Evolutionary conservation across 768 basidiomycete genomes (phyloP).

Genomic region (Collybia sordida): DNA sequence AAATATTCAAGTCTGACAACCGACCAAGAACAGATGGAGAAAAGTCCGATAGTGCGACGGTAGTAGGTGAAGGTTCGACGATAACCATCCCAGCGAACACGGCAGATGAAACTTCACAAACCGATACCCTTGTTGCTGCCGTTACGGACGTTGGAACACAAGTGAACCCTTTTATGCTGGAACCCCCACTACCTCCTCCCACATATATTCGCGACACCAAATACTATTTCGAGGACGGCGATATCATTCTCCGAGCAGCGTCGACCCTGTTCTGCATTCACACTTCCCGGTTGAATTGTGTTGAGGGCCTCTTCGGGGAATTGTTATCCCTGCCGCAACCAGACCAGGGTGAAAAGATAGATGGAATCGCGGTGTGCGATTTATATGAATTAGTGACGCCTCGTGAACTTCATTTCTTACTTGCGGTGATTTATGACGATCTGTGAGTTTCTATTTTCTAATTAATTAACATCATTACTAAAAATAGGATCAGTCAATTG

Average conservation of each 20-base stretch:
- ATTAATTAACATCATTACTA: not conserved
- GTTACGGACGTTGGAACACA: not conserved
- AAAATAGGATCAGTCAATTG: not conserved
- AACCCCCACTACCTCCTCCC: not conserved
- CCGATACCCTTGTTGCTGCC: not conserved
- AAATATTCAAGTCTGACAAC: too few relatives aligned
- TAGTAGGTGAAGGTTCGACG: too few relatives aligned
- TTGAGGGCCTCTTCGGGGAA: conserved; percentile 16
- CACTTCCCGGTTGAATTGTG: conserved; percentile 6
- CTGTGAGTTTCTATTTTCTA: conserved; percentile 5
- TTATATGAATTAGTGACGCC: conserved; percentile 7
- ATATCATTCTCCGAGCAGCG: conserved; percentile 18
- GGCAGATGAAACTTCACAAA: not conserved
- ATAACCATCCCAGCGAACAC: too few relatives aligned
- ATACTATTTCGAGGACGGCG: conserved; percentile 21
- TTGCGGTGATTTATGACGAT: conserved; percentile 13
- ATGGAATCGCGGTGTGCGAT: conserved; percentile 12
- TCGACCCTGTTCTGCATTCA: conserved; percentile 20
- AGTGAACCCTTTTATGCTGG: not conserved
- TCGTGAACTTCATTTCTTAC: conserved; percentile 10
- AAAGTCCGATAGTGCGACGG: too few relatives aligned
- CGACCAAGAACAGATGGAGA: too few relatives aligned
- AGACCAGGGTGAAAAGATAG: conserved; percentile 8
- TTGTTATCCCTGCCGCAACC: conserved; percentile 16
- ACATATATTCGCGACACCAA: conserved; percentile 11